Evolutionary conservation across 108 stramenopile species (phyloP).

Genomic region (Schizochytrium sp.): DNA sequence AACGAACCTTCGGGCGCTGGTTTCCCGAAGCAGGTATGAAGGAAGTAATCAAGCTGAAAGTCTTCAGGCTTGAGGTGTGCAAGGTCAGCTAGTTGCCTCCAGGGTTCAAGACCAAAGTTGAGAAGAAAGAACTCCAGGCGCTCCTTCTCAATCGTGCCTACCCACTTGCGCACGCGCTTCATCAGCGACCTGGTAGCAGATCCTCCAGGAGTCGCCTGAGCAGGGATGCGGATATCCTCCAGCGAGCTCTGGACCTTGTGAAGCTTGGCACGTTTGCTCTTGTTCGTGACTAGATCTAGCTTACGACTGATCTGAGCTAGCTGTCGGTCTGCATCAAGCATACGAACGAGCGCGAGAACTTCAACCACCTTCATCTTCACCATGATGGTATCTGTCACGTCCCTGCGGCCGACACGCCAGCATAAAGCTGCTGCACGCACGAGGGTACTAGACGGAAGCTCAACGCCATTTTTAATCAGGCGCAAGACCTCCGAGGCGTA

Average conservation of each 20-base stretch:
- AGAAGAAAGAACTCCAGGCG: constrained; percentile 23
- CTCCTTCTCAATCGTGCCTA: not conserved
- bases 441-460: not conserved
- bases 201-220: not conserved
- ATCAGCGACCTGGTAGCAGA: constrained; percentile 16
- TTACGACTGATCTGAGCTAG: not conserved
- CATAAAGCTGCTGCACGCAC: not conserved
- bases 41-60: constrained; percentile 55
- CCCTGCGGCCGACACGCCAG: constrained; percentile 4
- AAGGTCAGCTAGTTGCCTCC: constrained; percentile 42
- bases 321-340: not conserved
- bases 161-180: constrained; percentile 58
- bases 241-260: not conserved
- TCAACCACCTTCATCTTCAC: not conserved
- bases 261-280: not conserved
- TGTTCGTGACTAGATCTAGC: constrained; percentile 1
- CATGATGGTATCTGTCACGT: not conserved
- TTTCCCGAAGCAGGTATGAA: not conserved
- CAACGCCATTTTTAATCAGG: not conserved
- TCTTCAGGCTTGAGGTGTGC: constrained; percentile 14
- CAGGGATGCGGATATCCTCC: not conserved
- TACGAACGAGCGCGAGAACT: not conserved
- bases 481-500: constrained; percentile 15
- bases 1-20: not conserved
- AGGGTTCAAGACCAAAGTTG: not conserved